Percentiles rank a stretch among this genome's conserved stretches.
Conservation (phyloP, 495 filamentous ascomycete genomes). For the Talaromyces stipitatus region DNA sequence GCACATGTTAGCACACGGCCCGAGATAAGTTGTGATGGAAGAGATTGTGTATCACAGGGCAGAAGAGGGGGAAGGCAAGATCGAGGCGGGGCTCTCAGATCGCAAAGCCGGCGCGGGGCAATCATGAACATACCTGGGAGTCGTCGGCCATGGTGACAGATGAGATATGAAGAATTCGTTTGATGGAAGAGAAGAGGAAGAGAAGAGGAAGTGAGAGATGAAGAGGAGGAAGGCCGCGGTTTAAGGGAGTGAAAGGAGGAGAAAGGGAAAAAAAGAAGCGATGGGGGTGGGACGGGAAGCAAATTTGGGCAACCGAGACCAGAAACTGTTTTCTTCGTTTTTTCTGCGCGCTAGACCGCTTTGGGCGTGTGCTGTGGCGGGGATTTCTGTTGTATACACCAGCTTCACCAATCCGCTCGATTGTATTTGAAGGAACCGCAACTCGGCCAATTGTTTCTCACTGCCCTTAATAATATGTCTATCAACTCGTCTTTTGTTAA, state of each 20-base stretch:
- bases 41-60: slow-evolving; percentile 3
- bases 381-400: neutral
- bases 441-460: no score
- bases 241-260: slow-evolving; percentile 1
- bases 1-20: slow-evolving; percentile 2
- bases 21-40: neutral
- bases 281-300: slow-evolving; percentile 6
- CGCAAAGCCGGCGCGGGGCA: slow-evolving; percentile 18
- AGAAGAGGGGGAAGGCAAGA: slow-evolving; percentile 7
- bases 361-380: slow-evolving; percentile 3
- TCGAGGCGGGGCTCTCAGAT: slow-evolving; percentile 18
- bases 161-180: slow-evolving; percentile 18
- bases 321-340: slow-evolving; percentile 5
- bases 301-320: slow-evolving; percentile 3
- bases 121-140: slow-evolving; percentile 27
- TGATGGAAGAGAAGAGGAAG: slow-evolving; percentile 9
- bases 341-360: slow-evolving; percentile 1
- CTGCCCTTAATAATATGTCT: no score
- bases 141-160: slow-evolving; percentile 45
- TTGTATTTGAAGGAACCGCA: no score
- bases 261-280: slow-evolving; percentile 4
- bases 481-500: no score
- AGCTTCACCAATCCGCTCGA: neutral
- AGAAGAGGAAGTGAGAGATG: slow-evolving; percentile 14
- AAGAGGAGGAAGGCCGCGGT: neutral